Base-by-base conservation (phyloP, 768 basidiomycete genomes). In the Lanmaoa pseudosensibilis region DNA sequence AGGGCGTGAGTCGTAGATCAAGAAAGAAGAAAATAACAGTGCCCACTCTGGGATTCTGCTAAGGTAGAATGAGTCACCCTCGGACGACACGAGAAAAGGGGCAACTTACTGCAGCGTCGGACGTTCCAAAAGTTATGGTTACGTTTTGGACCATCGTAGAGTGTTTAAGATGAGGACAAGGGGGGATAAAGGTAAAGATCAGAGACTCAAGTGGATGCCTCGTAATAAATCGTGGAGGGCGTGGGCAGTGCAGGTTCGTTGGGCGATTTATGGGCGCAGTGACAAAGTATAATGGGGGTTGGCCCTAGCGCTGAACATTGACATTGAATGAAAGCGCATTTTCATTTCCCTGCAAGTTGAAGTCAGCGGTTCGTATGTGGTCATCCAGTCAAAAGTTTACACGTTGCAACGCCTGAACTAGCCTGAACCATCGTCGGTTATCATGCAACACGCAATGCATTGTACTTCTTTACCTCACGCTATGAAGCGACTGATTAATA, bases 41-140 rank as follows among this genome's bases (percentile, higher is more conserved):
- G 8, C 62, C 13, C 4, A 64, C 62, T 50, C 60, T 63, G 38
- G 21, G 8, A 15, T 58, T 6, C 55, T 64, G 52, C 5, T 1
- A 19, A 15, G 16, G 7, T 41, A 10, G 19, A 30, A 21, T 59
- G 27, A 56, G 50, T 41, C 12, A 37, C 9, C 2, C 13, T 48
- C 10, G 10, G n/a, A 38, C 15, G 6, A 51, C 11, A 18, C 1
- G 13, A 33, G 2, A 21, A 45, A n/a, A 18, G 4, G 5, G 32
- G 8, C 0, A 25, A 60, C 62, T 18, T 37, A 63, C 62, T 25
- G 48, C 3, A 25, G 41, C 30, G 3, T 50, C 49, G 21, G 50
- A 7, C 4, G 30, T n/a, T n/a, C n/a, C n/a, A n/a, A n/a, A n/a
- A n/a, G n/a, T n/a, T n/a, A n/a, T n/a, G n/a, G n/a, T n/a, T n/a